Base-by-base conservation (phyloP, 805 yeast species). In the Candida michaelii region DNA sequence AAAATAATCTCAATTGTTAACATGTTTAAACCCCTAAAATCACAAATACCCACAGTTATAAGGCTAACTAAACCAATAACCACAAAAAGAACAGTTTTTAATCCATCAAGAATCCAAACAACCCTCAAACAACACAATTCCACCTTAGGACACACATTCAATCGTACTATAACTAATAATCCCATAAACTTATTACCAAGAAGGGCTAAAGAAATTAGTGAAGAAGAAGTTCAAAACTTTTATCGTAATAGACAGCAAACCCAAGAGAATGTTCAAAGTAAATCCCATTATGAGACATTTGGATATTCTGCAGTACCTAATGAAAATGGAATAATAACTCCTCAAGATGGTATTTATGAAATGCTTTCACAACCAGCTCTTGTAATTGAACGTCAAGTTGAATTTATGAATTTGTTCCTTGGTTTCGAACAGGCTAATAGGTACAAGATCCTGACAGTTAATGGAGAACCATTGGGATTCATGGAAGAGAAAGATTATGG, bases 391-490 rank as follows among this genome's bases (percentile, higher is more conserved):
- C 74, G 99, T 44, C 85, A 87, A 56, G 71, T 93, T 17, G 98
- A 93, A 65, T 75, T 83, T 69, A 83, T 89, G 89, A 90, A 89
- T 56, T 71, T 93, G 13, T 75, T 89, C 40, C 57, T 90, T 10
- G 97, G 97, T 1, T 88, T 86, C 54, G 98, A 91, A 60, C 98
- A 93, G 65, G 88, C 93, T 1, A 91, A 90, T 59, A 69, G 74
- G 49, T 91, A 91, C 58, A 74, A 71, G 10, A 75, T 93, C 33
- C 74, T 83, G 80, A 85, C 88, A 59, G 74, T 85, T 0, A 52
- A 69, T 48, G 98, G 98, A 1, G 71, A 79, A 40, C 81, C 78
- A 39, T 56, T 93, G 6, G 99, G 97, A 0, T 82, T 73, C 59
- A 79, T 91, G 81, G 73, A 78, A 44, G 99, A 93, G 58, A 78